Base-by-base conservation (phyloP, 2,329 filamentous ascomycete species). In the Fusarium goolgardi region DNA sequence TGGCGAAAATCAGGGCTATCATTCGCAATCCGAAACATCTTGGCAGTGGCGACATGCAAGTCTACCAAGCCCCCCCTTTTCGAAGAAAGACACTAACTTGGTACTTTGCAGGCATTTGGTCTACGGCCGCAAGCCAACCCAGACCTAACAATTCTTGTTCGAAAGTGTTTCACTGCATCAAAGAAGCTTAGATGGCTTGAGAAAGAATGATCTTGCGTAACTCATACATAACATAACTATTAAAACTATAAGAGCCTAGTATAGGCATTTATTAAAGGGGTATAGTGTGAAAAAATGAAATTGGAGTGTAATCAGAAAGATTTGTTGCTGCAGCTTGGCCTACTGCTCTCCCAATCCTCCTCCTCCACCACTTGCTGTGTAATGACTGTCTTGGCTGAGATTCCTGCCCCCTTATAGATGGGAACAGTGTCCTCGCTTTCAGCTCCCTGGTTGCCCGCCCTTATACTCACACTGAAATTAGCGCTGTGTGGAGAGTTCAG, bases 1-100 rank as follows among this genome's bases (percentile, higher is more conserved):
- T 64, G 9, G 52, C 35, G 3, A 56, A 57, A 25, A 64, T 64
- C 46, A 45, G 61, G 6, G 40, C 61, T 12, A 55, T 41, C 15
- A 41, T 64, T 12, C 23, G 25, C 3, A 64, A 64, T 9, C 57
- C 45, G 0, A 64, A 44, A 15, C 39, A 64, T 6, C 27, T 64
- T 2, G 34, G 34, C 6, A 61, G 41, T 11, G 51, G 34, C 6
- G 61, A 56, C 4, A 61, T 64, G 61, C 55, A 34, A 34, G 60
- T 63, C 7, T 15, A 4, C 7, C 11, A 11, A 11, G 2, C n/a
- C 3, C 34, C 3, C 34, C 10, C 2, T 29, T 4, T 3, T 6
- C 3, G 16, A 15, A n/a, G 6, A 3, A 13, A 29, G n/a, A 44
- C 23, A 5, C 55, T 59, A 16, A 59, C 40, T 8, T 21, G 9